Conservation (phyloP, 2,329 filamentous ascomycete genomes). For the Rutstroemia sydowiana region DNA sequence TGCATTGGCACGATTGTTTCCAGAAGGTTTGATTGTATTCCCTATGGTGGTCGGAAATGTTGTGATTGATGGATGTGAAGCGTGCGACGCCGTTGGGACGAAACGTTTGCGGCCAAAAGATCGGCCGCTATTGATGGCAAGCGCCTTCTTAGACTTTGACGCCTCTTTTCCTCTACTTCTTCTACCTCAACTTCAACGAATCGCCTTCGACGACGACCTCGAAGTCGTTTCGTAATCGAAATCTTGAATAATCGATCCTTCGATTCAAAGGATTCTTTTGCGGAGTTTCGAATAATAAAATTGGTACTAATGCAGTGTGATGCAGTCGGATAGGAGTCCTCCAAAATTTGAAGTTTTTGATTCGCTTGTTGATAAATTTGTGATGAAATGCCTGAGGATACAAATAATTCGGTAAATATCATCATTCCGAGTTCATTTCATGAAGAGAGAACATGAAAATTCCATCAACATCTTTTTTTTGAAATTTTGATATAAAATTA, state of each 20-base stretch:
- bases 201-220: background rate
- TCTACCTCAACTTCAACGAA: background rate
- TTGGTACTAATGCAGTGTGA: conserved; percentile 8
- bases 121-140: conserved; percentile 5
- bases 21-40: background rate
- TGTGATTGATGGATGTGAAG: conserved; percentile 16
- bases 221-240: background rate
- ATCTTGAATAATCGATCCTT: background rate
- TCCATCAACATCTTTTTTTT: too few relatives aligned
- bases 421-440: background rate
- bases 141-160: too few relatives aligned
- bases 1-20: conserved; percentile 7
- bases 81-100: conserved; percentile 27
- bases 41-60: conserved; percentile 18
- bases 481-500: too few relatives aligned
- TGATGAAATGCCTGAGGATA: conserved; percentile 11
- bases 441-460: too few relatives aligned
- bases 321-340: conserved; percentile 11
- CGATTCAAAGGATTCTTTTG: conserved; percentile 2
- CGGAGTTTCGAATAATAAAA: background rate
- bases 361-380: conserved; percentile 5
- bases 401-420: background rate
- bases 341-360: conserved; percentile 7
- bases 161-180: background rate
- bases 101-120: conserved; percentile 16